Percentiles rank a stretch among this genome's conserved stretches.
phyloP scores from a whole-genome alignment of 306 rosid genomes.

The Castanea crenata region DNA sequence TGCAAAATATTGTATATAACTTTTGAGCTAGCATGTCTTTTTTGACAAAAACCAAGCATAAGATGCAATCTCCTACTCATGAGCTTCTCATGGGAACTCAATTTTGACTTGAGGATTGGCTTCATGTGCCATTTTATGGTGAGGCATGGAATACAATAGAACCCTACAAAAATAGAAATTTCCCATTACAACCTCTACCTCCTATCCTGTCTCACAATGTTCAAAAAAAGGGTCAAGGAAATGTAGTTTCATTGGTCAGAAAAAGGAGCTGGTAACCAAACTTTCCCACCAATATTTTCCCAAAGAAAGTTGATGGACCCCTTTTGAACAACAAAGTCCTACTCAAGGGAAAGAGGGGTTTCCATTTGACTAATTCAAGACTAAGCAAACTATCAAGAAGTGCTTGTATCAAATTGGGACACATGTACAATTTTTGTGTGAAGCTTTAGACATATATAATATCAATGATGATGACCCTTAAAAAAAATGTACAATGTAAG shows the following conservation, averaged over 20 bases:
- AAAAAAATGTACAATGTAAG: neutral
- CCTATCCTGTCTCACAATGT: neutral
- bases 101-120: slow-evolving; percentile 45
- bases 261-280: slow-evolving; percentile 89
- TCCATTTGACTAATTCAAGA: slow-evolving; percentile 54
- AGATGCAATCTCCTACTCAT: slow-evolving; percentile 1
- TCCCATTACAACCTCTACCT: slow-evolving; percentile 11
- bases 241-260: slow-evolving; percentile 48
- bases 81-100: slow-evolving; percentile 20
- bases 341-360: slow-evolving; percentile 34
- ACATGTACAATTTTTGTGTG: slow-evolving; percentile 20
- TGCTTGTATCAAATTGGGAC: slow-evolving; percentile 1
- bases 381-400: slow-evolving; percentile 7
- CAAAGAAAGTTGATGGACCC: slow-evolving; percentile 47
- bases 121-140: slow-evolving; percentile 32
- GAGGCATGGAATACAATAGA: slow-evolving; percentile 19
- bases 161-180: slow-evolving; percentile 16
- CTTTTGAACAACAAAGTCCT: slow-evolving; percentile 41
- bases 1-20: neutral
- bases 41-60: slow-evolving; percentile 48
- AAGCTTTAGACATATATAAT: neutral
- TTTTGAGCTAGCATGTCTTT: slow-evolving; percentile 31
- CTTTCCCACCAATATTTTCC: slow-evolving; percentile 68
- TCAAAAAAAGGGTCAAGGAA: slow-evolving; percentile 32
- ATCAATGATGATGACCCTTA: neutral